A percentile compares a stretch with the other conserved stretches of the same genome.
Conservation (phyloP, 306 rosid genomes). For the Abrus pulchellus region DNA sequence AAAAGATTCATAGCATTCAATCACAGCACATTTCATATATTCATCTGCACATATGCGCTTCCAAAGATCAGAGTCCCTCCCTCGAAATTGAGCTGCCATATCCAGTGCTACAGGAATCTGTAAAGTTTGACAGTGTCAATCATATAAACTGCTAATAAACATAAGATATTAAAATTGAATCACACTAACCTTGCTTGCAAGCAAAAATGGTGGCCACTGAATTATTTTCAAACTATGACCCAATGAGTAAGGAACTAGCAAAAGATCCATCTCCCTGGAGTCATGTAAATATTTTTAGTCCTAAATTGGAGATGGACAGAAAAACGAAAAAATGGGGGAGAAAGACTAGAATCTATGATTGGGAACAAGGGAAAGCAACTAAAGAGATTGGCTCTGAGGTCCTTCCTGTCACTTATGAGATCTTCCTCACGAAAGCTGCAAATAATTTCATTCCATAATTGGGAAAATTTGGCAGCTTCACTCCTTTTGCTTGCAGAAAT, state of each 20-base stretch:
- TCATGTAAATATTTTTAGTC: constrained; percentile 51
- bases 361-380: constrained; percentile 32
- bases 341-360: constrained; percentile 38
- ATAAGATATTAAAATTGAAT: constrained; percentile 39
- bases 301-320: constrained; percentile 37
- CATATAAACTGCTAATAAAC: constrained; percentile 39
- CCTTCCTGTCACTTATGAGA: constrained; percentile 89
- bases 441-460: constrained; percentile 95
- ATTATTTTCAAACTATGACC: constrained; percentile 83
- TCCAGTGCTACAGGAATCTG: constrained; percentile 97
- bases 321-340: constrained; percentile 41
- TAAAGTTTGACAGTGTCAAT: constrained; percentile 56
- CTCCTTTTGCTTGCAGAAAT: constrained; percentile 82
- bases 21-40: constrained; percentile 96
- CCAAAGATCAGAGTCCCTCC: constrained; percentile 93
- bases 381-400: constrained; percentile 48
- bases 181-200: constrained; percentile 86
- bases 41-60: constrained; percentile 95
- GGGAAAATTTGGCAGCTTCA: constrained; percentile 99
- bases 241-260: constrained; percentile 91
- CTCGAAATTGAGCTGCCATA: constrained; percentile 91
- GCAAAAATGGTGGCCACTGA: constrained; percentile 99
- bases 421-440: constrained; percentile 99
- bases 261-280: constrained; percentile 96
- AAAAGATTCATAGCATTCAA: constrained; percentile 92